Percentiles rank a stretch among this genome's conserved stretches.
Conservation (phyloP, 2,329 filamentous ascomycete genomes). For the Myotisia sp. region DNA sequence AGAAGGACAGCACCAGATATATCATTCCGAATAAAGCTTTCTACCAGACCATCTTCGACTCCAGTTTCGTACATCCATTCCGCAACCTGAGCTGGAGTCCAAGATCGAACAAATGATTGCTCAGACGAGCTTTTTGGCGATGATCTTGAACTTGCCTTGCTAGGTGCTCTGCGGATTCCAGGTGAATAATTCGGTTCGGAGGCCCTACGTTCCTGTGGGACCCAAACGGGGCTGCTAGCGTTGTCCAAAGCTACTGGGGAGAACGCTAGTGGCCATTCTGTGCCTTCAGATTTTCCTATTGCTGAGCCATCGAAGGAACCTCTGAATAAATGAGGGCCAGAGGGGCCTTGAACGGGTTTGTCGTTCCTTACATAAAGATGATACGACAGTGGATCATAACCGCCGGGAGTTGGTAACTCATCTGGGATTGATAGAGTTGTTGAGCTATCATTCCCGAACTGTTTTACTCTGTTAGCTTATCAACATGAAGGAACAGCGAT, state of each 20-base stretch:
- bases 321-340: constrained; percentile 83
- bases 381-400: constrained; percentile 46
- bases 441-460: constrained; percentile 47
- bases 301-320: constrained; percentile 27
- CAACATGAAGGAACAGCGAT: neutral
- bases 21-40: constrained; percentile 81
- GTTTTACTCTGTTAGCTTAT: neutral
- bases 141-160: constrained; percentile 10
- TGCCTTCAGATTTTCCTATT: constrained; percentile 9
- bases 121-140: constrained; percentile 16
- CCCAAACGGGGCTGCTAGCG: constrained; percentile 5
- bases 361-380: constrained; percentile 42
- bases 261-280: constrained; percentile 10
- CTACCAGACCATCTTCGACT: constrained; percentile 60
- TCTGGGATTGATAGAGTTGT: constrained; percentile 81
- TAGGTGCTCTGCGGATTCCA: constrained; percentile 2
- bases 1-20: constrained; percentile 79
- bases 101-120: constrained; percentile 19
- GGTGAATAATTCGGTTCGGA: constrained; percentile 36
- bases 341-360: constrained; percentile 61
- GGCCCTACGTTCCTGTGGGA: constrained; percentile 29
- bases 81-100: constrained; percentile 22
- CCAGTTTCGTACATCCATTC: constrained; percentile 77
- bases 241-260: constrained; percentile 12
- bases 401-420: constrained; percentile 64